Conservation (phyloP, 805 yeast species). For the Nakazawaea siamensis region DNA sequence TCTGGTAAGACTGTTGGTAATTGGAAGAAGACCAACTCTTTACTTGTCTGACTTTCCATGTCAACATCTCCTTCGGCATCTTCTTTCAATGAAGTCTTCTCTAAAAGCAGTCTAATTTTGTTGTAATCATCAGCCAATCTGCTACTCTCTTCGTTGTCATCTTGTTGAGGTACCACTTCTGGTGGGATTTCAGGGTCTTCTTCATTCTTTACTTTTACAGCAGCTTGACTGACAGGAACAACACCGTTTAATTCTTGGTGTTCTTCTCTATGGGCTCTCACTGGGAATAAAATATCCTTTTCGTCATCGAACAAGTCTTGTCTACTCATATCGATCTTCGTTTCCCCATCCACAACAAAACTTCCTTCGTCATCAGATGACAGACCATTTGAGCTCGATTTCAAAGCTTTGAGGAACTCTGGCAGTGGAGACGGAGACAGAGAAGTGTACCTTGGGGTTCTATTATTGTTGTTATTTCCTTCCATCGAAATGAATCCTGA, state of each 20-base stretch:
- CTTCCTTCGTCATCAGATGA: conserved; percentile 24
- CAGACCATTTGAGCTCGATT: conserved; percentile 17
- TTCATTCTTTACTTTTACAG: conserved; percentile 16
- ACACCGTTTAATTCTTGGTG: not conserved
- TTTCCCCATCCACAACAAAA: conserved; percentile 21
- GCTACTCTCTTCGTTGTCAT: conserved; percentile 22
- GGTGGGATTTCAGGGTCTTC: not conserved
- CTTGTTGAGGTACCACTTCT: not conserved
- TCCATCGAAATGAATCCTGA: conserved; percentile 50
- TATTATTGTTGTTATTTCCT: conserved; percentile 13
- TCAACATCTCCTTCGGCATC: conserved; percentile 17
- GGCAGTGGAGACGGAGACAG: conserved; percentile 24
- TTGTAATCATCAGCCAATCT: conserved; percentile 30
- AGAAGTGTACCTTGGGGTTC: too few relatives aligned
- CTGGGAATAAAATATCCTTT: conserved; percentile 56
- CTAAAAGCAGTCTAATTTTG: conserved; percentile 22
- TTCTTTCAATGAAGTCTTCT: conserved; percentile 17
- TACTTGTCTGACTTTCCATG: conserved; percentile 1
- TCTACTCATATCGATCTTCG: conserved; percentile 57
- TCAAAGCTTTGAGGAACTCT: conserved; percentile 31
- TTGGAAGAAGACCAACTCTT: conserved; percentile 23
- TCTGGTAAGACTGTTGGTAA: conserved; percentile 36
- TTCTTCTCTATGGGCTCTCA: conserved; percentile 53
- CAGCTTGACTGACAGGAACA: conserved; percentile 12
- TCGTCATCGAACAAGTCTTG: conserved; percentile 43